Evolutionary conservation across 2,329 filamentous ascomycete genomes (phyloP), one percentile per base, ranked within the genome.

Genomic region (Exophiala alcalophila): DNA sequence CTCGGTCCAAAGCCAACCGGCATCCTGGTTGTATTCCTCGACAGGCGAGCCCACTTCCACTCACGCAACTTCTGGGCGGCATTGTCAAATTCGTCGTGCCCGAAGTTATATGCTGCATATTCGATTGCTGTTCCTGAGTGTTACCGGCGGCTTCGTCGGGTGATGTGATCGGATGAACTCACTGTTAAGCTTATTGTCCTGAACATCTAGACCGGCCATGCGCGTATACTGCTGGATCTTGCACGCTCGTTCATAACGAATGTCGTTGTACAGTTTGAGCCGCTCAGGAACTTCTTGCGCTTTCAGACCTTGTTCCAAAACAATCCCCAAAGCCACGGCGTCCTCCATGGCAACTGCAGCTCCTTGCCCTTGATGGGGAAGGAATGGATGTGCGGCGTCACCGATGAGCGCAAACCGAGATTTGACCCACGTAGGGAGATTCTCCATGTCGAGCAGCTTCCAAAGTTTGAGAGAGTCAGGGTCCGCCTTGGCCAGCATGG

Each of bases 301-400:
- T 10, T 12, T 35, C 21, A 41, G 10, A 4, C 30, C 37, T 25
- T 23, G 16, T 19, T 34, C 28, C 21, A 47, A 25, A 8, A 47
- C 12, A 11, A 56, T 54, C 1, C 59, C 56, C 5, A 62, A 46
- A 2, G 55, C 51, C 0, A 59, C 51, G 2, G 57, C 58, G 35
- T 62, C 60, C 40, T 62, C 60, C 8, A 64, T 58, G 3, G 59
- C 60, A 55, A 59, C 58, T 1, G 56, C 59, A 3, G 50, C 60
- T 16, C 59, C 60, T 32, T 63, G 59, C 1, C 59, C 59, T 60
- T 80, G 76, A 44, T 78, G 73, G 11, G 80, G 81, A 0, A 80
- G 64, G 53, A 85, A 84, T n/a, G 81, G 80, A 57, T 86, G 82
- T 0, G 80, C 81, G 0, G 82, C 80, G 57, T 86, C 82, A 0